phyloP scores from a whole-genome alignment of 805 yeast genomes.

The Phaffomyces thermotolerans region DNA sequence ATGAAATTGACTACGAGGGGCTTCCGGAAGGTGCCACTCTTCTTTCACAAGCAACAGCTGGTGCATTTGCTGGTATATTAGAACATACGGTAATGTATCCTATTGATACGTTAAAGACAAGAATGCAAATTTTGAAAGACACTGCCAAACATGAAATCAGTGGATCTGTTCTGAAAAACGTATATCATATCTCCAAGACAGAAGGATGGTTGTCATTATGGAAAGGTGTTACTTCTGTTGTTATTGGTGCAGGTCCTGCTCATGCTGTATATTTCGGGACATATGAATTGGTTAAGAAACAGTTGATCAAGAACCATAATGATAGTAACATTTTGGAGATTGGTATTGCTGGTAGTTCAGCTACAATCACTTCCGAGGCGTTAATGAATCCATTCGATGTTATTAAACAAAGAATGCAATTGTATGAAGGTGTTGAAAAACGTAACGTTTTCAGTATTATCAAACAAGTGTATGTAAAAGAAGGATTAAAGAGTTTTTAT shows the following conservation, averaged over 20 bases:
- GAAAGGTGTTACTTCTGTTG: constrained; percentile 90
- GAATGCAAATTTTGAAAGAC: constrained; percentile 58
- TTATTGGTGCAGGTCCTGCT: constrained; percentile 97
- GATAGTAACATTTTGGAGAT: constrained; percentile 69
- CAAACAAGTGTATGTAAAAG: constrained; percentile 29
- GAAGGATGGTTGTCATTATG: constrained; percentile 88
- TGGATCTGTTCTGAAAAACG: constrained; percentile 40
- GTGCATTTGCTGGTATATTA: constrained; percentile 97
- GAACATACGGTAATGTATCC: constrained; percentile 98
- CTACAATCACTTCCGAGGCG: constrained; percentile 86
- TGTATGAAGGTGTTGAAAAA: constrained; percentile 16
- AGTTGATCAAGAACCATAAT: constrained; percentile 32
- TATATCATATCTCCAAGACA: constrained; percentile 63
- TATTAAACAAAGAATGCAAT: constrained; percentile 91
- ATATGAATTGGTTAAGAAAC: constrained; percentile 61
- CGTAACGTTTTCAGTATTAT: constrained; percentile 5
- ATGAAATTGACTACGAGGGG: constrained; percentile 82
- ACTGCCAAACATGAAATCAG: background rate
- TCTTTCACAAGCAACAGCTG: constrained; percentile 76
- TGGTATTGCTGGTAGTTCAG: constrained; percentile 85
- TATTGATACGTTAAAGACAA: constrained; percentile 86
- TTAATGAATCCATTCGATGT: constrained; percentile 97
- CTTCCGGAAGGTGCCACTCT: constrained; percentile 83
- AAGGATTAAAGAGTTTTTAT: constrained; percentile 74
- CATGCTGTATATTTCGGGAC: constrained; percentile 96